phyloP scores from a whole-genome alignment of 345 rosid species.

The Euphorbia lathyris region DNA sequence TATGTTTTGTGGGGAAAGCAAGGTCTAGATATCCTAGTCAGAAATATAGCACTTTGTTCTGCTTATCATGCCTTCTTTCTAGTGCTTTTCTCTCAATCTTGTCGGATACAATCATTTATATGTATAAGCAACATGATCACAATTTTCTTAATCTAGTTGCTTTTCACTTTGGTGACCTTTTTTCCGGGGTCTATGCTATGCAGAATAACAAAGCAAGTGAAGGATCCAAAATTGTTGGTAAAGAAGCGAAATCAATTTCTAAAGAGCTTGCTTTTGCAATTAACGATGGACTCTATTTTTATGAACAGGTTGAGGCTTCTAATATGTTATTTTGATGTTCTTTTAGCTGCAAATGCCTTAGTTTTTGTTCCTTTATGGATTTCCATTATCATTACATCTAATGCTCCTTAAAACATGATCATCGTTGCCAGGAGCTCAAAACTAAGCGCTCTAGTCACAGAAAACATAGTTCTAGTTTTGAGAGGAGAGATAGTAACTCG shows the following conservation, averaged over 20 bases:
- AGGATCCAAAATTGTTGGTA: constrained; percentile 38
- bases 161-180: neutral
- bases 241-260: constrained; percentile 54
- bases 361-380: constrained; percentile 5
- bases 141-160: neutral
- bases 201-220: constrained; percentile 70
- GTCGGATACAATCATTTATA: neutral
- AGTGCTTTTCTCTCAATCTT: neutral
- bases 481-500: constrained; percentile 53
- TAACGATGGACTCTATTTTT: constrained; percentile 90
- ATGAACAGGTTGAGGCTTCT: constrained; percentile 66
- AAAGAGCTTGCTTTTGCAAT: constrained; percentile 79
- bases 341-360: constrained; percentile 3
- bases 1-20: neutral
- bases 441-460: constrained; percentile 48
- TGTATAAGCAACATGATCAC: neutral
- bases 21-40: neutral
- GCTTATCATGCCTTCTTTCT: neutral
- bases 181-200: constrained; percentile 27
- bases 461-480: constrained; percentile 50
- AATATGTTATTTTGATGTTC: neutral
- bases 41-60: neutral
- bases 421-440: constrained; percentile 63
- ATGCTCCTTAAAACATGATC: constrained; percentile 14
- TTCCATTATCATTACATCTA: neutral